A percentile compares a stretch with the other conserved stretches of the same genome.
Conservation (phyloP, 78 protist genomes). For the Monosiga brevicollis region DNA sequence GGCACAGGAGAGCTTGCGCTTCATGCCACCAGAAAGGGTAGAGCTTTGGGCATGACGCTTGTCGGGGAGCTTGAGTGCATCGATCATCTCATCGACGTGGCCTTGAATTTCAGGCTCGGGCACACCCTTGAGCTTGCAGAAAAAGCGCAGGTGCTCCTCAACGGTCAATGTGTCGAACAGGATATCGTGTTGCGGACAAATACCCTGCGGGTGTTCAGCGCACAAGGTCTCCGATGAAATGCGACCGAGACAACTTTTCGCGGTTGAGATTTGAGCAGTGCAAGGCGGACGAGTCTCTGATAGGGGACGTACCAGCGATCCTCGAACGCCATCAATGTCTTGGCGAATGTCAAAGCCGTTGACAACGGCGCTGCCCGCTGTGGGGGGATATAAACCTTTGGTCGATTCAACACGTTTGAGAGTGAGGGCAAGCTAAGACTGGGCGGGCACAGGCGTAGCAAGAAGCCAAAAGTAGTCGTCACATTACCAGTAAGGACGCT, state of each 20-base stretch:
- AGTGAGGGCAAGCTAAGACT: not conserved
- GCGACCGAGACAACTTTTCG: too few relatives aligned
- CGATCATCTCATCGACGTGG: constrained; percentile 2
- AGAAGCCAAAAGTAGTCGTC: not conserved
- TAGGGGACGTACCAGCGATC: constrained; percentile 23
- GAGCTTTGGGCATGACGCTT: not conserved
- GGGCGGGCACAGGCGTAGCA: not conserved
- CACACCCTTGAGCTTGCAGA: constrained; percentile 32
- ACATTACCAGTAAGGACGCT: constrained; percentile 48
- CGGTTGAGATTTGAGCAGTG: too few relatives aligned
- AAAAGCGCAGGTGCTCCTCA: constrained; percentile 44
- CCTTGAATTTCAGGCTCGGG: not conserved
- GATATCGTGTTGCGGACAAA: constrained; percentile 77
- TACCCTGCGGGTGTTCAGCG: too few relatives aligned
- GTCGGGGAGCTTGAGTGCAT: not conserved
- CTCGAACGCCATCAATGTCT: not conserved
- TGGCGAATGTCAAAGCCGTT: constrained; percentile 33
- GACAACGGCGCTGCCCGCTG: constrained; percentile 59
- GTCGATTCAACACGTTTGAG: not conserved
- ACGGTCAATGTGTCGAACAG: constrained; percentile 57
- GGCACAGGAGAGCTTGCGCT: constrained; percentile 47
- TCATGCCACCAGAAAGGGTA: constrained; percentile 53
- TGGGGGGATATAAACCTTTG: constrained; percentile 43
- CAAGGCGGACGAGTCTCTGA: too few relatives aligned
- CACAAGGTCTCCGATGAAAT: too few relatives aligned